A percentile compares a stretch with the other conserved stretches of the same genome.
These are phyloP conservation scores for Claviceps humidiphila DNA, from an alignment of 2,329 filamentous ascomycete genomes.

Conservation along the genomic window DNA sequence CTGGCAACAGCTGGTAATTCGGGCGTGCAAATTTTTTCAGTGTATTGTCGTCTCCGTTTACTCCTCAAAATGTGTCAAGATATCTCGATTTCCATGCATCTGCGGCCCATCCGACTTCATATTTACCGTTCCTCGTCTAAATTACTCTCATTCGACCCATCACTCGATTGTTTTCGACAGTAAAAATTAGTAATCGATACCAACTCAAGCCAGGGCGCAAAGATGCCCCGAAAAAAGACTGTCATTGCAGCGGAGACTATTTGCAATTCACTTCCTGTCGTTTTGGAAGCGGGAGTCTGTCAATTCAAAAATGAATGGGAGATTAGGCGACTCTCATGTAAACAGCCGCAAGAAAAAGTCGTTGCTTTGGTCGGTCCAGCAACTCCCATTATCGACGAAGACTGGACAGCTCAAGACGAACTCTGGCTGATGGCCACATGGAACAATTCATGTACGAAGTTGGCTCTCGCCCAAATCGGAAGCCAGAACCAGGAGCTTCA, in stretches of 20 bases:
- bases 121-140: background rate
- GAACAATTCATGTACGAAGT: background rate
- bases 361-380: background rate
- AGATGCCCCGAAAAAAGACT: background rate
- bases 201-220: no score
- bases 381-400: background rate
- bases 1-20: background rate
- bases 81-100: background rate
- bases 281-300: background rate
- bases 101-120: background rate
- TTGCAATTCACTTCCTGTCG: background rate
- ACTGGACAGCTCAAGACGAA: background rate
- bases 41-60: no score
- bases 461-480: background rate
- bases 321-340: background rate
- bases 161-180: background rate
- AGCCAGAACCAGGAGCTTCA: background rate
- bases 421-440: background rate
- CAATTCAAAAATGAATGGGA: background rate
- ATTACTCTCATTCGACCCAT: background rate
- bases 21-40: background rate
- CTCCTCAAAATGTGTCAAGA: no score
- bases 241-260: background rate
- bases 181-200: no score
- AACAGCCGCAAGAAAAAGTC: background rate